Evolutionary conservation across 495 filamentous ascomycete genomes (phyloP), one percentile per base, ranked within the genome.

Genomic region (Neurospora sp.): DNA sequence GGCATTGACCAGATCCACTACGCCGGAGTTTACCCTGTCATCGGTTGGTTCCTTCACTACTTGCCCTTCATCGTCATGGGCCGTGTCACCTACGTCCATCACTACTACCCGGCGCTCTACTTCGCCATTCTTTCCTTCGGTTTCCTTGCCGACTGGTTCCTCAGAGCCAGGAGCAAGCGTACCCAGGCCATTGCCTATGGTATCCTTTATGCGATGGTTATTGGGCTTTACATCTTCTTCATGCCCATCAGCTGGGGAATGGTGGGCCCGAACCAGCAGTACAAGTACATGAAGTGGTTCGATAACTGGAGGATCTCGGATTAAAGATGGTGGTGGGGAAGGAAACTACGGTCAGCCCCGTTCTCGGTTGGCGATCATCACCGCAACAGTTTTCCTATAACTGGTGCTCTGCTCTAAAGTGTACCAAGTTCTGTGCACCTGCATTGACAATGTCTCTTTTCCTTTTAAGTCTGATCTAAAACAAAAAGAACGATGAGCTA

Each of bases 71-170:
- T 97, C 77, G 89, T 94, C 78, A 99, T 99, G 96, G 96, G 93
- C 14, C 91, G 96, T 84, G 96, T 99, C 71, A 99, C 96, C 37
- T 99, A 99, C 81, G 96, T 99, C 68, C 96, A 99, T 81, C 96
- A 99, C 83, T 99, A 99, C 83, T 99, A 98, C 82, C 96, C 96
- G 9, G 96, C 96, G n/a, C 88, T 99, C 4, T 99, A 98, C 84
- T 99, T 97, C 79, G 95, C 96, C 70, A 97, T 99, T 73, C 85
- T 99, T 31, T 89, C 87, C 12, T 88, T 93, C 69, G 96, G 96
- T 68, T 99, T 99, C 84, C 87, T 94, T 71, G 83, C 92, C 71
- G 94, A 99, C 81, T 97, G 93, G 89, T 82, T 91, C 68, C 88
- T 91, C 70, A 86, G 89, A 69, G 90, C 85, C 72, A 82, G 91